Base-by-base conservation (phyloP, 2,329 filamentous ascomycete genomes). In the Decorospora gaudefroyi region DNA sequence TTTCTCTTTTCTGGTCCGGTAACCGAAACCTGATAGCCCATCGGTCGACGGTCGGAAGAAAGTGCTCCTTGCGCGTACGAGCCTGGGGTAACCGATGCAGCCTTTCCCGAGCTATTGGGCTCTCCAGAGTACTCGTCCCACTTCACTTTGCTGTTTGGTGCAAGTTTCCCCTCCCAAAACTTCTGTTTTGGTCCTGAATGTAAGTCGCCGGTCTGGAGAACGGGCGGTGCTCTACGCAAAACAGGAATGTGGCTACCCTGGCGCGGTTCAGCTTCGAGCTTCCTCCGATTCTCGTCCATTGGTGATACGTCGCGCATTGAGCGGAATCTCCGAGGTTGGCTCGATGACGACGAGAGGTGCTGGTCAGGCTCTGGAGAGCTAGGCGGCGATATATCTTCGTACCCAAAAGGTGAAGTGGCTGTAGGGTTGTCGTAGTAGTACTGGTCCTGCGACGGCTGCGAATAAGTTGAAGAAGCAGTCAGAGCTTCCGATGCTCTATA, bases 81-180 rank as follows among this genome's bases (percentile, higher is more conserved):
- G 21, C 78, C 76, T 12, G 84, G 80, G 48, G 77, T 80, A 17
- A 80, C 77, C 48, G 81, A 80, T 26, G 77, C 78, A 17, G 78
- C 72, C 45, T 76, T 80, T 10, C 83, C 82, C 33, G 72, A 57
- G 23, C 52, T 59, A 32, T 61, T 78, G n/a, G 82, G 80, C 59
- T 87, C 84, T 6, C 83, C 84, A 3, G 85, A 85, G 62, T 80
- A 81, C 33, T 79, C 79, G 68, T 88, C 83, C 84, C 84, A 87
- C 53, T 75, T 62, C 4, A 68, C 65, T 45, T 68, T 68, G 42
- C 59, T 59, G 37, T 68, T 65, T 11, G 65, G 63, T 2, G 61
- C 59, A 12, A 68, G 59, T 45, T 68, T 69, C 15, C 64, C 67
- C 42, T 61, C 63, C 65, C 66, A 69, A 33, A 69, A 69, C 41